Conservation (phyloP, 2,329 filamentous ascomycete species). For the Neofusicoccum sp. region DNA sequence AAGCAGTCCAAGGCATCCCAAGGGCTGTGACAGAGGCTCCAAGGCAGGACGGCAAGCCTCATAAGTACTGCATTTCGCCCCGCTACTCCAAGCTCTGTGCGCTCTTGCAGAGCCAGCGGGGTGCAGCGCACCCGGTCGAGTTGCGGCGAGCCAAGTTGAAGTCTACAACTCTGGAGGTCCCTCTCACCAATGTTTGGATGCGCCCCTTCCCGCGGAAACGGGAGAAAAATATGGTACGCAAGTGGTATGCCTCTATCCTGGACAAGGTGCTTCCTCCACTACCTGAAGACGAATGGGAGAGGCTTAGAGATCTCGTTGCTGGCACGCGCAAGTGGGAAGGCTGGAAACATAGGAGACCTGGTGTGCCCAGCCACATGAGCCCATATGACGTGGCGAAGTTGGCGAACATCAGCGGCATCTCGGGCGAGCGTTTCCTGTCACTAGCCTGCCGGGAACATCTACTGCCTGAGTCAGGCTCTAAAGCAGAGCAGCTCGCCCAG, state of each 20-base stretch:
- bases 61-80: slow-evolving; percentile 25
- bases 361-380: not conserved
- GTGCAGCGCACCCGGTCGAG: not conserved
- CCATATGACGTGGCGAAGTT: slow-evolving; percentile 13
- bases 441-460: not conserved
- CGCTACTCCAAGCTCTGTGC: slow-evolving; percentile 32
- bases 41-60: not conserved
- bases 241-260: slow-evolving; percentile 46
- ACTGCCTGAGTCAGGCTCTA: slow-evolving; percentile 1
- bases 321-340: slow-evolving; percentile 32
- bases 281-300: slow-evolving; percentile 44
- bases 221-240: slow-evolving; percentile 42
- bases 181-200: slow-evolving; percentile 47
- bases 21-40: not conserved
- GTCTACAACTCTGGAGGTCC: slow-evolving; percentile 31
- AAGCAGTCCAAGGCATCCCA: not conserved
- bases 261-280: slow-evolving; percentile 46
- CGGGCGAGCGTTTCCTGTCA: slow-evolving; percentile 9
- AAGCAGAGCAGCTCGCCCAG: slow-evolving; percentile 2
- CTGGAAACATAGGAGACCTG: slow-evolving; percentile 25
- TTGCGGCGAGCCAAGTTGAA: slow-evolving; percentile 29
- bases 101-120: slow-evolving; percentile 27
- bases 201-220: slow-evolving; percentile 46
- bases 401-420: not conserved
- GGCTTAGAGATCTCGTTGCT: slow-evolving; percentile 39